These are phyloP conservation scores for Selaginella moellendorffii DNA, from an alignment of 75 land plant genomes.

Conservation along the genomic window DNA sequence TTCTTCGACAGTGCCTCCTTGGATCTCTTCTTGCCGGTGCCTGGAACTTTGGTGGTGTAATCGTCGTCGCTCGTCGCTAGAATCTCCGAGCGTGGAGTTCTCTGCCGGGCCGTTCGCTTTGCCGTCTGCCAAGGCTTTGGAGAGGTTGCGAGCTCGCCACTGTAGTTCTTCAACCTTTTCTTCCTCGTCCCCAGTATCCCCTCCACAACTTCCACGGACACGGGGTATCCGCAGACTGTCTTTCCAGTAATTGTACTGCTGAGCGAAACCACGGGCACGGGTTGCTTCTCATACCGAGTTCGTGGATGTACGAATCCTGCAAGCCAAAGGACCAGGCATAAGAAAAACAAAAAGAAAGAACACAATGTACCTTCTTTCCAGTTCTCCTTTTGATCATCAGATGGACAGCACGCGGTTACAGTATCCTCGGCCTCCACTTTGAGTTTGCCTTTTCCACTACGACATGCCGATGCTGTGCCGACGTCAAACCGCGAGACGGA, in stretches of 20 bases:
- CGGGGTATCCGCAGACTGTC: not conserved
- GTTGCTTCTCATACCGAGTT: not conserved
- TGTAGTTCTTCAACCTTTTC: not conserved
- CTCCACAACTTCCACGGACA: not conserved
- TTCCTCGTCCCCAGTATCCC: not conserved
- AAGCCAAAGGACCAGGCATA: not conserved
- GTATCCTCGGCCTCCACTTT: not conserved
- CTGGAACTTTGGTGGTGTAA: not conserved
- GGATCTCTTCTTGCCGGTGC: not conserved
- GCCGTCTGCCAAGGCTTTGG: slow-evolving; percentile 8
- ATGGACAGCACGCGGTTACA: not conserved
- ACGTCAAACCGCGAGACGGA: not conserved
- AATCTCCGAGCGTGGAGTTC: not conserved
- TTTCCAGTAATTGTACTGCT: not conserved
- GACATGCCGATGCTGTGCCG: not conserved
- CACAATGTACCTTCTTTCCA: not conserved
- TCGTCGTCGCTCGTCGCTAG: not conserved
- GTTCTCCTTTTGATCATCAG: not conserved
- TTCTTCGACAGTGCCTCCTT: not conserved
- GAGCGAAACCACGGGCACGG: not conserved
- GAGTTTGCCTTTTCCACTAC: not conserved
- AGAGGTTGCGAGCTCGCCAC: not conserved
- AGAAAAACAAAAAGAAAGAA: too few species aligned
- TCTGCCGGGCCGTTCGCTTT: slow-evolving; percentile 1
- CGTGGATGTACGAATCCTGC: not conserved